Evolutionary conservation across 768 basidiomycete genomes (phyloP).

Genomic region (Udeniomyces megalosporus): DNA sequence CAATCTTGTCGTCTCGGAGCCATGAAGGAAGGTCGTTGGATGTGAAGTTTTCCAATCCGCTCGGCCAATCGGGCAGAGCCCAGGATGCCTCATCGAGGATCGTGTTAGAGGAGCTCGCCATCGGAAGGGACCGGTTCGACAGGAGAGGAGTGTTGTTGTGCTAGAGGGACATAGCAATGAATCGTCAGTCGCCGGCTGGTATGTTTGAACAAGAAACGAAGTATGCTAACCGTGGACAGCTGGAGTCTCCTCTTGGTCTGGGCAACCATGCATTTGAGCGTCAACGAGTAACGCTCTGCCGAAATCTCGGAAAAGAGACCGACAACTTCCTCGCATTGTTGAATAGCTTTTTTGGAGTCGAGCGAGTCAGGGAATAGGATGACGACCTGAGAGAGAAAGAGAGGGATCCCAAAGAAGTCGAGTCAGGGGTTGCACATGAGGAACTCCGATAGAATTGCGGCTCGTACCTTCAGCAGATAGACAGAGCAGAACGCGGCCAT

Average conservation of each 20-base stretch:
- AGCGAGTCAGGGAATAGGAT: slow-evolving; percentile 76
- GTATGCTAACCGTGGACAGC: slow-evolving; percentile 24
- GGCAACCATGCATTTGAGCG: slow-evolving; percentile 82
- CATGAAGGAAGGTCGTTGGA: slow-evolving; percentile 72
- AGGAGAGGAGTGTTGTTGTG: background rate
- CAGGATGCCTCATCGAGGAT: slow-evolving; percentile 46
- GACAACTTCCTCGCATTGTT: slow-evolving; percentile 77
- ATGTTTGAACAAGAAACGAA: no score
- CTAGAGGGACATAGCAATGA: background rate
- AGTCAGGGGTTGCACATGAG: no score
- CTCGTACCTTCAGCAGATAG: slow-evolving; percentile 14
- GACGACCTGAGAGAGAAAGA: slow-evolving; percentile 32
- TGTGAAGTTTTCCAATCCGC: slow-evolving; percentile 39
- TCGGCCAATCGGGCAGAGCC: slow-evolving; percentile 52
- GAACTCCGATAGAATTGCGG: no score
- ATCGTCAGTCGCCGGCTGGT: no score
- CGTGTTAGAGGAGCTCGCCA: no score
- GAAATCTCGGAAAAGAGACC: slow-evolving; percentile 82
- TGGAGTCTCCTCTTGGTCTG: slow-evolving; percentile 80
- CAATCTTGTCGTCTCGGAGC: slow-evolving; percentile 46
- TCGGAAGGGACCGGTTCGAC: background rate
- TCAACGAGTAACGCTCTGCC: slow-evolving; percentile 57
- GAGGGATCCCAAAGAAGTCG: no score
- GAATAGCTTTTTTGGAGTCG: slow-evolving; percentile 56
- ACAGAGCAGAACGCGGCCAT: slow-evolving; percentile 36